These are phyloP conservation scores for Allium cepa DNA, from an alignment of 106 monocot species.

Conservation along the genomic window DNA sequence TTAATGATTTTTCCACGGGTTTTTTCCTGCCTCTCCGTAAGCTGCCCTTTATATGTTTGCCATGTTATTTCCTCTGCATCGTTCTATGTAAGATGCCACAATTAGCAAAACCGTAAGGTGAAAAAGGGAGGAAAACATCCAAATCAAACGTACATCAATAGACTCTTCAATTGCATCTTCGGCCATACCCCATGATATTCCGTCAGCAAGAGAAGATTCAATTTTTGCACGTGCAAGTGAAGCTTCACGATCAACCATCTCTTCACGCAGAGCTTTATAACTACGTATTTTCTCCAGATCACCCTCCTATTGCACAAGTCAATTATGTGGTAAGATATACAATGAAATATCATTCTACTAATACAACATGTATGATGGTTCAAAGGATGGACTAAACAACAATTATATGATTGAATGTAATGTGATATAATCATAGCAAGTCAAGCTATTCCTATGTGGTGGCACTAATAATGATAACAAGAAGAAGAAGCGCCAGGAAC, in stretches of 20 bases:
- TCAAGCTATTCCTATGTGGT: too few species aligned
- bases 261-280: conserved; percentile 30
- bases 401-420: too few species aligned
- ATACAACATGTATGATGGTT: too few species aligned
- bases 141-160: conserved; percentile 33
- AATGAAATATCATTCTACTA: too few species aligned
- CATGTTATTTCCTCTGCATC: conserved; percentile 86
- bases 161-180: conserved; percentile 87
- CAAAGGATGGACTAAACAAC: too few species aligned
- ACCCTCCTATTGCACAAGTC: conserved; percentile 44
- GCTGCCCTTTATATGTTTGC: conserved; percentile 90
- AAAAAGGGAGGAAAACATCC: background rate
- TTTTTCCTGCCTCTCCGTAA: conserved; percentile 95
- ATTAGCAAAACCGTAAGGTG: background rate
- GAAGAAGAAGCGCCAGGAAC: too few species aligned
- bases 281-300: conserved; percentile 65
- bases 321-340: too few species aligned
- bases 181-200: conserved; percentile 92
- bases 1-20: conserved; percentile 81
- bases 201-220: conserved; percentile 75
- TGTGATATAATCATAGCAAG: too few species aligned
- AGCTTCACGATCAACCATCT: conserved; percentile 77
- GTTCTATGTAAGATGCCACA: conserved; percentile 34
- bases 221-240: conserved; percentile 81
- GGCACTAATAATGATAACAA: too few species aligned